A percentile compares a stretch with the other conserved stretches of the same genome.
These are phyloP conservation scores for Colletotrichum coccodes DNA, from an alignment of 2,329 filamentous ascomycete species.

Conservation along the genomic window DNA sequence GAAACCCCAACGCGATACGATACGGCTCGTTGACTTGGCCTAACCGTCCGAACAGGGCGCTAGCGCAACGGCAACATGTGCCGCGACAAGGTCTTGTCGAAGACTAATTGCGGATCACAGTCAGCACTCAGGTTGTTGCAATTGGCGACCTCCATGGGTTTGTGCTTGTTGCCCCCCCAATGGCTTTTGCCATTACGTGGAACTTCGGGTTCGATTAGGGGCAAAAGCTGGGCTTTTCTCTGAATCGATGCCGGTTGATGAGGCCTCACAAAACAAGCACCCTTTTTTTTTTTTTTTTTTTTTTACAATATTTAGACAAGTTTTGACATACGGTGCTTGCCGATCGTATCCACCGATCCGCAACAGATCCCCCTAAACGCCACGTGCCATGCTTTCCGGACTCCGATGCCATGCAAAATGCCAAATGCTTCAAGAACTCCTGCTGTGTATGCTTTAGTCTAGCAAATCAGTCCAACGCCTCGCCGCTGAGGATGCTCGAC, in stretches of 20 bases:
- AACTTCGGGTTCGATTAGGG: too few species aligned
- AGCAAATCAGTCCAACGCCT: conserved; percentile 61
- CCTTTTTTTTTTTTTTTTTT: too few species aligned
- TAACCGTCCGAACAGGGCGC: background rate
- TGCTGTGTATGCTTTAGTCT: conserved; percentile 26
- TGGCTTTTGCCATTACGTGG: background rate
- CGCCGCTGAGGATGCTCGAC: conserved; percentile 69
- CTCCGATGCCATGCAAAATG: conserved; percentile 33
- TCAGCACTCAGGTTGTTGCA: background rate
- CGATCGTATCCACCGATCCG: background rate
- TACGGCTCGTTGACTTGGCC: background rate
- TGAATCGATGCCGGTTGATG: too few species aligned
- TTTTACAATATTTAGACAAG: conserved; percentile 11
- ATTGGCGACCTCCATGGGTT: background rate
- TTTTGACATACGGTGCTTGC: conserved; percentile 1
- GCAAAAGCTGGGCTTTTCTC: background rate
- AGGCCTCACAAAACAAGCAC: background rate
- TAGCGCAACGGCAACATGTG: conserved; percentile 7
- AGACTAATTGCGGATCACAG: background rate
- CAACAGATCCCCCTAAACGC: conserved; percentile 31
- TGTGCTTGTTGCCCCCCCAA: background rate
- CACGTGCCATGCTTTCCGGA: conserved; percentile 28
- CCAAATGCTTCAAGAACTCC: conserved; percentile 4
- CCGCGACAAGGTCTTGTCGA: conserved; percentile 13
- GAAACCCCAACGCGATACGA: background rate